A percentile compares a stretch with the other conserved stretches of the same genome.
Conservation (phyloP, 108 stramenopile genomes). For the Pelagomonas calceolata region DNA sequence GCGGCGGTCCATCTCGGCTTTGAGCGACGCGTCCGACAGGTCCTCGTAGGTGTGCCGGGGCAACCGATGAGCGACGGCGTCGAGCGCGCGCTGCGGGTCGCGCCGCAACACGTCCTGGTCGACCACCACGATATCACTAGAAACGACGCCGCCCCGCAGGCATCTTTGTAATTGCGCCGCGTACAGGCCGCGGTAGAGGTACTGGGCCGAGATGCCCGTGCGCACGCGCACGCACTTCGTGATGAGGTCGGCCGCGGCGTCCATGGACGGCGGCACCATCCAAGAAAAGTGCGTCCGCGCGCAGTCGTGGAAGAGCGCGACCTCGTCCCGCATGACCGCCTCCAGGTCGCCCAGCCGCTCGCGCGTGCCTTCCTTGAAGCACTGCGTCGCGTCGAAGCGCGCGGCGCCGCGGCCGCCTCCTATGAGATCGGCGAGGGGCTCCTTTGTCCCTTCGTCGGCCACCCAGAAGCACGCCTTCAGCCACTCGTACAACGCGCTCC, state of each 20-base stretch:
- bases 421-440: too few species aligned
- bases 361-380: neutral
- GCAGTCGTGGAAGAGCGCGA: neutral
- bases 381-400: neutral
- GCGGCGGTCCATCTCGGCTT: neutral
- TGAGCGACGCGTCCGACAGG: neutral
- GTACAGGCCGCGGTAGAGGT: conserved; percentile 24
- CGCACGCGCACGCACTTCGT: conserved; percentile 3
- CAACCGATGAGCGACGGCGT: neutral
- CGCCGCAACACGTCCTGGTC: neutral
- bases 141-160: neutral
- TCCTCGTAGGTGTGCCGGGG: neutral
- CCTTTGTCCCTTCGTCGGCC: too few species aligned
- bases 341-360: neutral
- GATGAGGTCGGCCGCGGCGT: neutral
- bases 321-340: neutral
- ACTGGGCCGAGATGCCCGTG: conserved; percentile 24
- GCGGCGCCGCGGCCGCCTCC: too few species aligned
- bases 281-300: neutral
- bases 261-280: neutral
- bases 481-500: too few species aligned
- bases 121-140: neutral
- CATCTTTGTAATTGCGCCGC: conserved; percentile 25
- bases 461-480: too few species aligned
- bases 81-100: neutral